These are phyloP conservation scores for Neopestalotiopsis clavispora DNA, from an alignment of 2,329 filamentous ascomycete genomes.

Conservation along the genomic window DNA sequence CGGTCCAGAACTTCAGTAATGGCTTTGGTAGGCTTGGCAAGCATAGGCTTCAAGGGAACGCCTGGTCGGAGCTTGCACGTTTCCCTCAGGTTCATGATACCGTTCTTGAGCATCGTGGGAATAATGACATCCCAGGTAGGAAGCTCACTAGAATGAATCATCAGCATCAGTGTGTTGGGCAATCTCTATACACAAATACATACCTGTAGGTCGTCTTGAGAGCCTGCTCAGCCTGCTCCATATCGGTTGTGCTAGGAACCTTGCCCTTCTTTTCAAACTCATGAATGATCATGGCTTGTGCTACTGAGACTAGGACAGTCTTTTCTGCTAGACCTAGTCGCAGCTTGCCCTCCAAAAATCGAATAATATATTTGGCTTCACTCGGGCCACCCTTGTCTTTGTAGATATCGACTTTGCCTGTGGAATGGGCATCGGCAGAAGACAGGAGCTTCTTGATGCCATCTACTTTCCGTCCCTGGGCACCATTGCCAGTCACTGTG, in stretches of 20 bases:
- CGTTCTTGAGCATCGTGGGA: slow-evolving; percentile 84
- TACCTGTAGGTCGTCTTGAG: slow-evolving; percentile 91
- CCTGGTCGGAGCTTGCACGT: slow-evolving; percentile 92
- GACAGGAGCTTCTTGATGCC: slow-evolving; percentile 97
- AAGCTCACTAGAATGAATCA: slow-evolving; percentile 68
- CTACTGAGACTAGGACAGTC: slow-evolving; percentile 87
- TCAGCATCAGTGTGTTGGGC: background rate
- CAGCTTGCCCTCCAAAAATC: slow-evolving; percentile 93
- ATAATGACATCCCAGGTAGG: slow-evolving; percentile 96
- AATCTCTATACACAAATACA: slow-evolving; percentile 26
- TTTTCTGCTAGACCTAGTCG: slow-evolving; percentile 89
- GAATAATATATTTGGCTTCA: slow-evolving; percentile 91
- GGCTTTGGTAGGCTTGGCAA: slow-evolving; percentile 97
- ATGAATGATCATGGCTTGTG: slow-evolving; percentile 86
- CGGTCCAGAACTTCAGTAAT: slow-evolving; percentile 97
- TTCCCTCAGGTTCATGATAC: slow-evolving; percentile 81
- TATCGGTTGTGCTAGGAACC: slow-evolving; percentile 72
- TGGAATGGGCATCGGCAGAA: slow-evolving; percentile 75
- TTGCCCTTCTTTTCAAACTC: slow-evolving; percentile 75
- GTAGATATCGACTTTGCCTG: slow-evolving; percentile 84
- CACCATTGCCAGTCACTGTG: slow-evolving; percentile 82
- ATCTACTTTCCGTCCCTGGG: slow-evolving; percentile 89
- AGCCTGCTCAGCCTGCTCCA: slow-evolving; percentile 82
- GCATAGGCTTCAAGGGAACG: slow-evolving; percentile 95
- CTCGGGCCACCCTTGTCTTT: slow-evolving; percentile 93